Base-by-base conservation (phyloP, 1,284 basidiomycete genomes). In the Neotropicomus parvogracilis region DNA sequence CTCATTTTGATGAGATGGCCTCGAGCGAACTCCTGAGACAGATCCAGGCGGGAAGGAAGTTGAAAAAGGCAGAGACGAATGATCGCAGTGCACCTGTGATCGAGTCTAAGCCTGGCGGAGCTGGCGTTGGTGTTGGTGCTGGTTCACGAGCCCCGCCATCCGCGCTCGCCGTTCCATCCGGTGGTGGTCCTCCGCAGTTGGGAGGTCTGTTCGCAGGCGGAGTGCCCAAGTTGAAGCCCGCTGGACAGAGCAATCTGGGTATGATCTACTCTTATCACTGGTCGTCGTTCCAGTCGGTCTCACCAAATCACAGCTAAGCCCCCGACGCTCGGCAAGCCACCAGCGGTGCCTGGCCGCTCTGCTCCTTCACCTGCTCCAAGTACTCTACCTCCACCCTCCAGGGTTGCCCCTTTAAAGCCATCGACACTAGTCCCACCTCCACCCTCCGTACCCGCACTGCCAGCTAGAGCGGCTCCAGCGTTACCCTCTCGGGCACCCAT, bases 161-260 rank as follows among this genome's bases (percentile, higher is more conserved):
- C n/a, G 44, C 61, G 3, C 61, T 60, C 38, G 54, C 53, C 46
- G 48, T 57, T 40, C 54, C 68, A 26, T 54, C 67, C 39, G 62
- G 70, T 29, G 70, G 63, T 27, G 85, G 83, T 4, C 80, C 85
- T 27, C 88, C 90, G 29, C 91, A 93, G 63, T 72, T 95, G 12
- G 93, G 83, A 24, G 86, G 83, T 4, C 67, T 95, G 6, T 95
- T 95, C 62, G 91, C 92, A 33, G 91, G 90, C 19, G 92, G 93
- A 2, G 85, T 95, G 74, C 93, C 93, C 2, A 92, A 90, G 62
- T 65, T 95, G 58, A 94, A 87, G 71, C 82, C 88, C 45, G 78
- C 85, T 17, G 87, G 83, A 16, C 75, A 80, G 51, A 74, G 59
- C 48, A 78, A 72, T 65, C 60, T 73, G 53, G 76, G 85, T 86